Percentiles rank a stretch among this genome's conserved stretches.
These are phyloP conservation scores for Globisporangium ultimum DNA, from an alignment of 352 stramenopile species.

Conservation along the genomic window DNA sequence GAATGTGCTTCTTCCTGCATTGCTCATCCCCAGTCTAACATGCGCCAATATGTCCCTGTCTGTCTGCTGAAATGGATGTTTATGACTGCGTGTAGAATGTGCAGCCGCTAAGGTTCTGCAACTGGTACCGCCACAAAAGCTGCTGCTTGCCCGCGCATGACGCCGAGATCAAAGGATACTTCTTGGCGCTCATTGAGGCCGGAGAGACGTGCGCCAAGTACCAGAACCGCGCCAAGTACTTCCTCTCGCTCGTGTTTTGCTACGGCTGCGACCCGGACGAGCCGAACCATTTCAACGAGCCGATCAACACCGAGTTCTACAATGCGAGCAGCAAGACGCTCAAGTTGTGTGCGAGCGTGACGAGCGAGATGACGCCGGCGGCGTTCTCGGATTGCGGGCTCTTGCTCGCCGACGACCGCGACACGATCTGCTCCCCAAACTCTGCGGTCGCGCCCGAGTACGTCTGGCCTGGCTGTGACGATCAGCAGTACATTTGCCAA, in stretches of 20 bases:
- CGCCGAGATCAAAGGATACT: slow-evolving; percentile 54
- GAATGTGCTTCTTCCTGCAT: slow-evolving; percentile 5
- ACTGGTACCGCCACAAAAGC: slow-evolving; percentile 56
- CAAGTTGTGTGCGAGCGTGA: slow-evolving; percentile 66
- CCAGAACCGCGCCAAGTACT: slow-evolving; percentile 63
- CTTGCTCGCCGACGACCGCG: slow-evolving; percentile 47
- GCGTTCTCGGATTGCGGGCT: slow-evolving; percentile 67
- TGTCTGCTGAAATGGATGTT: neutral
- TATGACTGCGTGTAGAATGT: slow-evolving; percentile 28
- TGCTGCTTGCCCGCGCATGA: slow-evolving; percentile 73
- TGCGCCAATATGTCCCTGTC: neutral
- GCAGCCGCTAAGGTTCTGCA: slow-evolving; percentile 71
- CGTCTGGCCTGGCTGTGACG: slow-evolving; percentile 54
- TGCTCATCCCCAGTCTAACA: neutral
- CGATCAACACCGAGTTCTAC: slow-evolving; percentile 60
- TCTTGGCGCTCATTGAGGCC: slow-evolving; percentile 58
- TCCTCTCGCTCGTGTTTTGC: slow-evolving; percentile 40
- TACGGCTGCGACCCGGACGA: slow-evolving; percentile 41
- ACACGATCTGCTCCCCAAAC: slow-evolving; percentile 58
- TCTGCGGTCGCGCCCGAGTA: slow-evolving; percentile 51
- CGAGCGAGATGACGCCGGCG: slow-evolving; percentile 36
- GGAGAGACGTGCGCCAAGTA: slow-evolving; percentile 66
- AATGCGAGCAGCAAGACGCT: slow-evolving; percentile 33
- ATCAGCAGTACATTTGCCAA: slow-evolving; percentile 56
- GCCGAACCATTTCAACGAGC: slow-evolving; percentile 32